Base-by-base conservation (phyloP, 306 rosid genomes). In the Fragaria iinumae region DNA sequence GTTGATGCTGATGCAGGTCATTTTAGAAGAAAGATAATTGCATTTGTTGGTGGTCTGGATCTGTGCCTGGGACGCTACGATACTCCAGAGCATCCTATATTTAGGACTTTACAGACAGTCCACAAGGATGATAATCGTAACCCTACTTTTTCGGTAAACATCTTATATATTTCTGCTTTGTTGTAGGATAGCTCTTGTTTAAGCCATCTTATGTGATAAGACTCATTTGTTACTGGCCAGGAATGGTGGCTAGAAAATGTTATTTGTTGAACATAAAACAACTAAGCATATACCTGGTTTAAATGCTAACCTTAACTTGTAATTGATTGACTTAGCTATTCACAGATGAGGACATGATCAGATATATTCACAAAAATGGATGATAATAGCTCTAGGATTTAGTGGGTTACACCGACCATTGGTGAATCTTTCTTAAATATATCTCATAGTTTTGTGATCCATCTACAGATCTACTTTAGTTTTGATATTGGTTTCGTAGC, bases 21-120 rank as follows among this genome's bases (percentile, higher is more conserved):
- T 11, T 7, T 82, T 69, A 86, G 68, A 83, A 83, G 98, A 87
- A 89, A 94, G 85, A 89, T 94, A 77, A 27, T 67, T 69, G 94
- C 97, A 69, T 94, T 91, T 81, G 89, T 94, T 43, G 98, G 98
- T 80, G 98, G 98, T 55, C 96, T 94, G 83, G 98, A 94, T 82
- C 80, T 94, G 65, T 89, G 97, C 80, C 66, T 64, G 36, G 98
- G 98, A 7, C 88, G 97, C 77, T 92, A 94, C 43, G 98, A 94
- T 76, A 84, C 93, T 27, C 96, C 94, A 3, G 63, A 79, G 5
- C 98, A 94, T 87, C 83, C 87, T 67, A 38, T 94, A 75, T 82
- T 89, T 73, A 83, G 87, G 79, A 89, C 95, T 57, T 64, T 91
- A 78, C 63, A 89, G 67, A 92, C 97, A 55, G 79, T 86, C 39